Conservation (phyloP, 225 moss, liverwort and hornwort genomes). For the Bryoerythrophyllum caledonicum region DNA sequence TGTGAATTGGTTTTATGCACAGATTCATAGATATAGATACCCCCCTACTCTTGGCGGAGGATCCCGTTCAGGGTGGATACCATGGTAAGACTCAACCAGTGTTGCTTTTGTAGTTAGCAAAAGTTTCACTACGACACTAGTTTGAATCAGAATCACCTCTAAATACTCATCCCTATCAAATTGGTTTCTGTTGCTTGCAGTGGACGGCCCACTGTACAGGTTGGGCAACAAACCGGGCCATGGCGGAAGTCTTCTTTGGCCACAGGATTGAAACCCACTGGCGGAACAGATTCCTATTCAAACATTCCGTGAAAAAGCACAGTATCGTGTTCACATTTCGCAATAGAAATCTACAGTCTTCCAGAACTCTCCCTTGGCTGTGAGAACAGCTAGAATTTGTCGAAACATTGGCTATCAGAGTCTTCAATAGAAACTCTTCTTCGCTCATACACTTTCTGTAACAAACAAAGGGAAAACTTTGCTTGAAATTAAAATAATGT, state of each 20-base stretch:
- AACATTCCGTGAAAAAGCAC: constrained; percentile 14
- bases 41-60: constrained; percentile 68
- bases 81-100: constrained; percentile 46
- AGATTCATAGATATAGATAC: constrained; percentile 89
- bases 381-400: neutral
- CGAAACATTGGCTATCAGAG: neutral
- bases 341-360: neutral
- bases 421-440: neutral
- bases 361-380: neutral
- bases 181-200: constrained; percentile 36
- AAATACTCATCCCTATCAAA: no score
- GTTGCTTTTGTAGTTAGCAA: neutral
- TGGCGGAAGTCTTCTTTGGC: constrained; percentile 58
- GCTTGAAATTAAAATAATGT: constrained; percentile 12
- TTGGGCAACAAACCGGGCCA: constrained; percentile 56
- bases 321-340: neutral
- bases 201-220: constrained; percentile 54
- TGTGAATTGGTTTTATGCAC: constrained; percentile 27
- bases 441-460: neutral
- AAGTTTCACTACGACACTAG: no score
- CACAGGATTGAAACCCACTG: constrained; percentile 19
- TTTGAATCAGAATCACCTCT: no score
- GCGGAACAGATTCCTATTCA: neutral
- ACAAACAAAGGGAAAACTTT: neutral
- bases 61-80: constrained; percentile 84